phyloP scores from a whole-genome alignment of 2,329 filamentous ascomycete species.

The Fusarium euwallaceae region DNA sequence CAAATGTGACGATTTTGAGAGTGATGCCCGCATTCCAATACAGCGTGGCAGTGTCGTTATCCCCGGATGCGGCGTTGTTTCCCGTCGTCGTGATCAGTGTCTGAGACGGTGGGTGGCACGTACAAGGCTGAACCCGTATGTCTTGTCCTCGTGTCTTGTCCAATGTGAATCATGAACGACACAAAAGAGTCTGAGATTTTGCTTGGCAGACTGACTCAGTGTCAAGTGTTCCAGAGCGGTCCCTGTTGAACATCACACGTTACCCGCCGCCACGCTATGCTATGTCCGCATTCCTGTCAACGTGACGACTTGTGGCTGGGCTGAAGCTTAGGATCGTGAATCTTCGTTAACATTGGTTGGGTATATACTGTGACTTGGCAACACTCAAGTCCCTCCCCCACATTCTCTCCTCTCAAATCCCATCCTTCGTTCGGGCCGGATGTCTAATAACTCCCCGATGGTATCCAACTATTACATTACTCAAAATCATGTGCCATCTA shows the following conservation, averaged over 20 bases:
- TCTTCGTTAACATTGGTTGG: background rate
- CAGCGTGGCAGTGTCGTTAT: background rate
- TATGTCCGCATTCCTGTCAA: background rate
- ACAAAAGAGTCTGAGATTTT: background rate
- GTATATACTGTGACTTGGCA: background rate
- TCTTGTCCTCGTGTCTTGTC: background rate
- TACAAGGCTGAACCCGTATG: background rate
- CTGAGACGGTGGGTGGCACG: background rate
- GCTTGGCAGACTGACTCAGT: background rate
- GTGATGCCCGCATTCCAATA: background rate
- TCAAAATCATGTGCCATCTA: background rate
- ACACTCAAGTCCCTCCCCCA: background rate
- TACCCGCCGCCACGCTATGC: background rate
- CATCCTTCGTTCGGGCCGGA: background rate
- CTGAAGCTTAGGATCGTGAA: background rate
- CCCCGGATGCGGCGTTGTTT: background rate
- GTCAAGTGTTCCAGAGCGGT: background rate
- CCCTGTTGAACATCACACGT: background rate
- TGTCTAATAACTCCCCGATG: constrained; percentile 2
- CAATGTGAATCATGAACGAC: background rate
- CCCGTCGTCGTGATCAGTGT: background rate
- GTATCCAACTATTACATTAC: constrained; percentile 8
- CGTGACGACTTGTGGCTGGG: background rate
- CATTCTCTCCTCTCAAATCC: background rate
- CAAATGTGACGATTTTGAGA: background rate